Percentiles rank a stretch among this genome's conserved stretches.
These are phyloP conservation scores for Sequoiadendron giganteum DNA, from an alignment of 75 land plant species.

Conservation along the genomic window DNA sequence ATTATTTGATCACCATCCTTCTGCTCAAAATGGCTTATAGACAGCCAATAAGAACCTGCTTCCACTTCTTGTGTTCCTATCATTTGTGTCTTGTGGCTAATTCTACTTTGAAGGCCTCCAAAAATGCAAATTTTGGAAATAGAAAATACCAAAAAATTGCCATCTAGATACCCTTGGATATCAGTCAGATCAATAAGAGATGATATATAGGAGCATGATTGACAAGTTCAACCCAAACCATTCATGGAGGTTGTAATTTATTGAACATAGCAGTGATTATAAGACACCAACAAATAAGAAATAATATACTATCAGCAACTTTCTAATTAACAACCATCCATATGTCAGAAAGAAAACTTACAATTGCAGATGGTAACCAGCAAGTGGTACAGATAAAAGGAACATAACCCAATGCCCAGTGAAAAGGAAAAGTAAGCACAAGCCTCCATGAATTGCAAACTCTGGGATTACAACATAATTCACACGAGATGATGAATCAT, in stretches of 20 bases:
- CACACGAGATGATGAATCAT: conserved; percentile 74
- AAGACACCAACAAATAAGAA: not conserved
- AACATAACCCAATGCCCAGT: conserved; percentile 84
- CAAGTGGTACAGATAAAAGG: conserved; percentile 49
- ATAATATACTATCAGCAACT: not conserved
- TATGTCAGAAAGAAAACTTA: conserved; percentile 39
- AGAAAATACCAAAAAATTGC: too few relatives aligned
- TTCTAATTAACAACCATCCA: not conserved
- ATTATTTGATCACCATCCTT: too few relatives aligned
- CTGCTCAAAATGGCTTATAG: too few relatives aligned
- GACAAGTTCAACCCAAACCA: too few relatives aligned
- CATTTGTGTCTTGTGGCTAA: too few relatives aligned
- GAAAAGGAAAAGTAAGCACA: conserved; percentile 57
- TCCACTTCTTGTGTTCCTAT: too few relatives aligned
- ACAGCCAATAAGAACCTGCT: too few relatives aligned
- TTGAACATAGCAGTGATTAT: not conserved
- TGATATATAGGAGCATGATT: too few relatives aligned
- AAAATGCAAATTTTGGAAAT: too few relatives aligned
- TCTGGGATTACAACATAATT: conserved; percentile 73
- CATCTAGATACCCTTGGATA: too few relatives aligned
- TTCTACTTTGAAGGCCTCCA: too few relatives aligned
- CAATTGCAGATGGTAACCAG: conserved; percentile 63
- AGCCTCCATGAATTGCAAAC: conserved; percentile 58
- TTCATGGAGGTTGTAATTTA: not conserved
- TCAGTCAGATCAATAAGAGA: too few relatives aligned